A percentile compares a stretch with the other conserved stretches of the same genome.
phyloP scores from a whole-genome alignment of 257 asterid species.

The Solanum medicagineum region DNA sequence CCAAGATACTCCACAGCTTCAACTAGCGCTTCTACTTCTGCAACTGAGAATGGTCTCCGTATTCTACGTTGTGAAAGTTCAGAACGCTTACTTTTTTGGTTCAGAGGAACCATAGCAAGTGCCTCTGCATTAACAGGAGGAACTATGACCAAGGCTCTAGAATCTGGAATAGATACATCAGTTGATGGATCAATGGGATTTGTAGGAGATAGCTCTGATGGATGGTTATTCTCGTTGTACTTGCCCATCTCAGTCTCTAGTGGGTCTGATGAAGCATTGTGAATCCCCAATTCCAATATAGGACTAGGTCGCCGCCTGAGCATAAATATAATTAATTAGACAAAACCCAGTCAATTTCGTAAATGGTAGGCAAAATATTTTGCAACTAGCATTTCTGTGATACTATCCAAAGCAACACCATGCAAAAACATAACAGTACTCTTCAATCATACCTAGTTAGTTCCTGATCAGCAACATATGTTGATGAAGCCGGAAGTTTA shows the following conservation, averaged over 20 bases:
- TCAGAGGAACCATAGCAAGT: conserved; percentile 48
- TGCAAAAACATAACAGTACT: not conserved
- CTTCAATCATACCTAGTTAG: conserved; percentile 20
- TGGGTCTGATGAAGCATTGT: conserved; percentile 25
- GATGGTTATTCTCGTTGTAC: conserved; percentile 10
- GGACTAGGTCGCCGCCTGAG: conserved; percentile 52
- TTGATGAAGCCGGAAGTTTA: conserved; percentile 13
- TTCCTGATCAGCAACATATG: conserved; percentile 22
- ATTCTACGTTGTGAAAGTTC: conserved; percentile 83
- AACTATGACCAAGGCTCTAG: conserved; percentile 53
- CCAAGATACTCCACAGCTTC: conserved; percentile 93
- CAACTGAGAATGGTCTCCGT: conserved; percentile 87
- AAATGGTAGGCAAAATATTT: not conserved
- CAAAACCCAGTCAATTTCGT: not conserved
- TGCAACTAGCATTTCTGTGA: not conserved
- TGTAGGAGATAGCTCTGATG: conserved; percentile 16
- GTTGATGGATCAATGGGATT: conserved; percentile 11
- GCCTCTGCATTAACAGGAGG: conserved; percentile 32
- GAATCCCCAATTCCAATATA: conserved; percentile 36
- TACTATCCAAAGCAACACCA: not conserved
- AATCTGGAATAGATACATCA: conserved; percentile 29
- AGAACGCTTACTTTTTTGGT: conserved; percentile 43
- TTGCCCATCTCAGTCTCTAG: conserved; percentile 21
- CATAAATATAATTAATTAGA: not conserved
- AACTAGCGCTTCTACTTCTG: conserved; percentile 93